phyloP scores from a whole-genome alignment of 2,329 filamentous ascomycete species.

The Pseudopyrenochaeta lycopersici region DNA sequence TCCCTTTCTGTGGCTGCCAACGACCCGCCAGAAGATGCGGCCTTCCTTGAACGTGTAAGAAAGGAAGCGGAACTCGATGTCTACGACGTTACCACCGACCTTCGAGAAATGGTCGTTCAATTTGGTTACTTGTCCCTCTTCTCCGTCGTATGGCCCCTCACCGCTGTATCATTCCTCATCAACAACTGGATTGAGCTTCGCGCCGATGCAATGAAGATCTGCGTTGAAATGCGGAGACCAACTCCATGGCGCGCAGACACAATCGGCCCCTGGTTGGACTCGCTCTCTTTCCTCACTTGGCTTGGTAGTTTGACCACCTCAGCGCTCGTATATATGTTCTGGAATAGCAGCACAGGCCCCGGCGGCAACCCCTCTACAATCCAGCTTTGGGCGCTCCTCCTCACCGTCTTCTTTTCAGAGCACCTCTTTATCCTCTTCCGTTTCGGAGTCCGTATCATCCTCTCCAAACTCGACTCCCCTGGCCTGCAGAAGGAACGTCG shows the following conservation, averaged over 20 bases:
- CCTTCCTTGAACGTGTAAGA: constrained; percentile 82
- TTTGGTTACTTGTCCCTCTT: constrained; percentile 91
- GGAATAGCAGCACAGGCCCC: constrained; percentile 70
- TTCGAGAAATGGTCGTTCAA: constrained; percentile 71
- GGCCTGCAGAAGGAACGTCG: constrained; percentile 85
- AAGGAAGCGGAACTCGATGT: constrained; percentile 81
- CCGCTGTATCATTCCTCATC: constrained; percentile 84
- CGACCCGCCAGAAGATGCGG: constrained; percentile 79
- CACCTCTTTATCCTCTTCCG: constrained; percentile 87
- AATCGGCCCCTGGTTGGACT: constrained; percentile 91
- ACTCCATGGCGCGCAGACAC: constrained; percentile 90
- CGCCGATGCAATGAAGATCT: constrained; percentile 93
- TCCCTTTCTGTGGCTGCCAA: constrained; percentile 60
- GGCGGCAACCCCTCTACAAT: constrained; percentile 75
- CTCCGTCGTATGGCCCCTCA: constrained; percentile 94
- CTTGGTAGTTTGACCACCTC: constrained; percentile 87
- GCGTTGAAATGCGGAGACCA: constrained; percentile 85
- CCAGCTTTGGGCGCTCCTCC: constrained; percentile 79
- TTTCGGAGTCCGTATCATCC: constrained; percentile 73
- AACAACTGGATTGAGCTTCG: constrained; percentile 98
- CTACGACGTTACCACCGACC: constrained; percentile 91
- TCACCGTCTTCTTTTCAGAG: constrained; percentile 85
- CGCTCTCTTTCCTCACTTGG: constrained; percentile 91
- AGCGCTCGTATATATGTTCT: constrained; percentile 90
- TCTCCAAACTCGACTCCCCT: constrained; percentile 84